Conservation (phyloP, 2,329 filamentous ascomycete species). For the Leptodontidium sp. region DNA sequence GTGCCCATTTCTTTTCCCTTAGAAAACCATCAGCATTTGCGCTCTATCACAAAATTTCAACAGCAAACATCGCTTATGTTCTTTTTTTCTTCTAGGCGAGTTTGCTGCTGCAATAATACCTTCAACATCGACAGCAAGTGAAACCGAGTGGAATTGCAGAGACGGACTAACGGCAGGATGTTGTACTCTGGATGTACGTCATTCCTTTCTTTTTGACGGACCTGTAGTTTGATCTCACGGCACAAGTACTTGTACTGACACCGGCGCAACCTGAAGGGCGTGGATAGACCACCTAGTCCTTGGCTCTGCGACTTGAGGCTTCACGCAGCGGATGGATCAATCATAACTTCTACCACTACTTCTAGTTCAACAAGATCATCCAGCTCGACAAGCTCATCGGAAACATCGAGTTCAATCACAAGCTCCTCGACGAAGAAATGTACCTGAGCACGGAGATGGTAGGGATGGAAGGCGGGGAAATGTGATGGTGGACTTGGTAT, state of each 20-base stretch:
- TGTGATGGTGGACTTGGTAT: not conserved
- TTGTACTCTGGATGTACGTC: constrained; percentile 10
- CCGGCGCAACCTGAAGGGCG: not conserved
- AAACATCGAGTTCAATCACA: not conserved
- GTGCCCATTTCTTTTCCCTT: not conserved
- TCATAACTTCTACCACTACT: not conserved
- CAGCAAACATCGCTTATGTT: not conserved
- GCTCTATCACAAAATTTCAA: not conserved
- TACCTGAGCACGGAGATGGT: not conserved
- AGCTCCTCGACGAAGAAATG: not conserved
- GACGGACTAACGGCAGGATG: constrained; percentile 13
- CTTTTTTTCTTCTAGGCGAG: not conserved
- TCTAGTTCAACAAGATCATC: not conserved
- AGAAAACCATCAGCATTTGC: not conserved
- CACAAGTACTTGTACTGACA: constrained; percentile 1
- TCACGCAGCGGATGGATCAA: constrained; percentile 7
- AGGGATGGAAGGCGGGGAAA: not conserved
- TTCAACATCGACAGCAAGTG: not conserved
- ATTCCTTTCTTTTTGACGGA: rapidly evolving
- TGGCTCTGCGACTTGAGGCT: constrained; percentile 21
- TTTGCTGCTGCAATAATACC: constrained; percentile 9
- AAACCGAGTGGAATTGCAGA: constrained; percentile 6
- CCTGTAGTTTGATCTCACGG: not conserved
- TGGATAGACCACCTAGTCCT: constrained; percentile 15
- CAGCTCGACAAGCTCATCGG: not conserved